These are phyloP conservation scores for Trichoderma simmonsii DNA, from an alignment of 2,329 filamentous ascomycete species.

Conservation along the genomic window DNA sequence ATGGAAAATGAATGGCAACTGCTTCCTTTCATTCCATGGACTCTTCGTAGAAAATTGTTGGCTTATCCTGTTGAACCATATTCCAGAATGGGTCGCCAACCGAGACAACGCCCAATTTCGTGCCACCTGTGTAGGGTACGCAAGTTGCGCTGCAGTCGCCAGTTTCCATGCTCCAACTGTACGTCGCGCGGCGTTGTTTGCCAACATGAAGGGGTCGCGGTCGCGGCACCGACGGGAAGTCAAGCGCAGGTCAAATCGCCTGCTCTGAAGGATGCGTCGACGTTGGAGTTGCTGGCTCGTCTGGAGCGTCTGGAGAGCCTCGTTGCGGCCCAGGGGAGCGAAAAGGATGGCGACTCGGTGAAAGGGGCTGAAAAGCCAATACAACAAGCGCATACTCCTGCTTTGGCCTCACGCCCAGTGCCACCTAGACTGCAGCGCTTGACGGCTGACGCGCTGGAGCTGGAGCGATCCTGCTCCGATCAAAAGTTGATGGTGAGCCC, in stretches of 20 bases:
- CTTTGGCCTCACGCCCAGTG: conserved; percentile 20
- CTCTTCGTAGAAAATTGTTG: conserved; percentile 2
- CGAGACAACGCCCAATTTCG: conserved; percentile 35
- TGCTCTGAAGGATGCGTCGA: conserved; percentile 20
- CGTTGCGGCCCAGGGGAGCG: conserved; percentile 20
- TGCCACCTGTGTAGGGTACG: conserved; percentile 35
- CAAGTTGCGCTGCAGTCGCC: conserved; percentile 37
- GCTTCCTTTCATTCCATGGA: conserved; percentile 5
- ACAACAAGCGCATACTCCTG: not conserved
- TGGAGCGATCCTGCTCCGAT: conserved; percentile 33
- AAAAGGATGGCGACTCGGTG: not conserved
- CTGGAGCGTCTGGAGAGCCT: conserved; percentile 24
- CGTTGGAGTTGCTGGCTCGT: conserved; percentile 25
- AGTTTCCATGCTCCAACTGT: conserved; percentile 38
- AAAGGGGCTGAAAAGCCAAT: not conserved
- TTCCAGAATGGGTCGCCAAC: conserved; percentile 31
- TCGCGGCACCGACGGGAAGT: not conserved
- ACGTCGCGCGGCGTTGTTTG: conserved; percentile 35
- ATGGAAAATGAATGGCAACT: not conserved
- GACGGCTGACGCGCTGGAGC: conserved; percentile 34
- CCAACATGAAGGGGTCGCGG: conserved; percentile 22
- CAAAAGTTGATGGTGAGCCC: conserved; percentile 30
- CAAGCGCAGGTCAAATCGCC: conserved; percentile 2
- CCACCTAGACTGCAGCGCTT: conserved; percentile 33
- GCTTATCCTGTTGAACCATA: conserved; percentile 1